These are phyloP conservation scores for Aspergillus coremiiformis DNA, from an alignment of 495 filamentous ascomycete genomes.

Conservation along the genomic window DNA sequence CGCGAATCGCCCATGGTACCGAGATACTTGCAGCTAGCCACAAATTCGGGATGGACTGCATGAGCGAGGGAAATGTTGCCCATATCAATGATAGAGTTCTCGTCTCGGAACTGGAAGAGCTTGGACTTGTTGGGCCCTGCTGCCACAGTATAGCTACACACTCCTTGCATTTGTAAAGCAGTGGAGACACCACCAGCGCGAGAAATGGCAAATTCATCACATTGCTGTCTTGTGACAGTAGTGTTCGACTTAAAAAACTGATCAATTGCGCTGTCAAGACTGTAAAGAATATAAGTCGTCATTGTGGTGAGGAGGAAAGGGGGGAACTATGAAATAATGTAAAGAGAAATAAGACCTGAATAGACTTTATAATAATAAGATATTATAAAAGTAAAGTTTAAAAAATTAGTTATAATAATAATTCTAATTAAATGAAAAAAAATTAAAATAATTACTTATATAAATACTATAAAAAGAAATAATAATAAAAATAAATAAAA, in stretches of 20 bases:
- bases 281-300: not conserved
- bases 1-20: conserved; percentile 11
- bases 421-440: too few species aligned
- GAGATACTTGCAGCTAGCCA: conserved; percentile 13
- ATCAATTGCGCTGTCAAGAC: not conserved
- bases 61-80: conserved; percentile 7
- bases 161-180: conserved; percentile 15
- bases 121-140: conserved; percentile 9
- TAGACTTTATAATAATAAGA: too few species aligned
- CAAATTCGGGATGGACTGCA: conserved; percentile 7
- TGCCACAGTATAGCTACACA: conserved; percentile 23
- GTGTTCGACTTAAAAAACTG: not conserved
- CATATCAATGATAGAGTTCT: conserved; percentile 11
- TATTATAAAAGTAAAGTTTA: too few species aligned
- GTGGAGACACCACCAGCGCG: not conserved
- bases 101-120: conserved; percentile 18
- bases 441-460: too few species aligned
- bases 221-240: not conserved
- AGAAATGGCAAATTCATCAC: not conserved
- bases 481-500: too few species aligned
- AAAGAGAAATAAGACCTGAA: too few species aligned
- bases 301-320: too few species aligned
- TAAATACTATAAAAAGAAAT: too few species aligned
- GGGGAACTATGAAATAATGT: too few species aligned
- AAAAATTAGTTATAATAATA: too few species aligned